Percentiles rank a stretch among this genome's conserved stretches.
phyloP scores from a whole-genome alignment of 2,329 filamentous ascomycete genomes.

The Colletotrichum lupini region DNA sequence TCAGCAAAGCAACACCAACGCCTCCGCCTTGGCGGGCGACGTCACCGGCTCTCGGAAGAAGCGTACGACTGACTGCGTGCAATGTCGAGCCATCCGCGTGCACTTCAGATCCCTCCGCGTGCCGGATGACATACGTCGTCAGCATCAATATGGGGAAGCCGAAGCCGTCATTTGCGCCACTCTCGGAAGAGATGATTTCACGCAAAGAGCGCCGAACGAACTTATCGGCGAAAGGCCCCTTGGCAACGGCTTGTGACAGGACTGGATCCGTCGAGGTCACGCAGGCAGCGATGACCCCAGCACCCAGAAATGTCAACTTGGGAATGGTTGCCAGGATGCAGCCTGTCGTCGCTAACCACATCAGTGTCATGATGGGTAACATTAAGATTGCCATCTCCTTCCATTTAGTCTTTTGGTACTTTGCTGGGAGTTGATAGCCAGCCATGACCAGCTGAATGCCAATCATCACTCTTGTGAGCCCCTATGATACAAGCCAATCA shows the following conservation, averaged over 20 bases:
- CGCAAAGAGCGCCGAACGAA: conserved; percentile 67
- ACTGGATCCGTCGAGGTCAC: conserved; percentile 72
- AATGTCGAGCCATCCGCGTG: not conserved
- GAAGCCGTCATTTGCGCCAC: conserved; percentile 71
- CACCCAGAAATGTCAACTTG: conserved; percentile 62
- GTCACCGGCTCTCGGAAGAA: conserved; percentile 41
- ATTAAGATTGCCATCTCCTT: conserved; percentile 66
- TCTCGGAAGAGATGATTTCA: conserved; percentile 72
- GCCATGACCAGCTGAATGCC: conserved; percentile 72
- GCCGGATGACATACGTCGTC: conserved; percentile 66
- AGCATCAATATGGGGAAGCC: conserved; percentile 72
- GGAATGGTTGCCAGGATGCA: conserved; percentile 67
- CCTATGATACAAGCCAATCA: conserved; percentile 39
- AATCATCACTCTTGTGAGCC: conserved; percentile 68
- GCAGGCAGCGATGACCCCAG: conserved; percentile 68
- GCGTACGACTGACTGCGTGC: not conserved
- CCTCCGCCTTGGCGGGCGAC: conserved; percentile 65
- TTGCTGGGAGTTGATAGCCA: conserved; percentile 69
- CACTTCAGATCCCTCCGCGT: conserved; percentile 53
- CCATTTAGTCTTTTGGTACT: conserved; percentile 61
- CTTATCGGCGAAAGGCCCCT: conserved; percentile 71
- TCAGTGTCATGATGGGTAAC: conserved; percentile 69
- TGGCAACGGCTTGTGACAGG: conserved; percentile 71
- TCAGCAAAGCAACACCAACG: conserved; percentile 60
- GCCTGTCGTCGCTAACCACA: conserved; percentile 69